A percentile compares a stretch with the other conserved stretches of the same genome.
These are phyloP conservation scores for Punctularia strigosozonata DNA, from an alignment of 768 basidiomycete species.

Conservation along the genomic window DNA sequence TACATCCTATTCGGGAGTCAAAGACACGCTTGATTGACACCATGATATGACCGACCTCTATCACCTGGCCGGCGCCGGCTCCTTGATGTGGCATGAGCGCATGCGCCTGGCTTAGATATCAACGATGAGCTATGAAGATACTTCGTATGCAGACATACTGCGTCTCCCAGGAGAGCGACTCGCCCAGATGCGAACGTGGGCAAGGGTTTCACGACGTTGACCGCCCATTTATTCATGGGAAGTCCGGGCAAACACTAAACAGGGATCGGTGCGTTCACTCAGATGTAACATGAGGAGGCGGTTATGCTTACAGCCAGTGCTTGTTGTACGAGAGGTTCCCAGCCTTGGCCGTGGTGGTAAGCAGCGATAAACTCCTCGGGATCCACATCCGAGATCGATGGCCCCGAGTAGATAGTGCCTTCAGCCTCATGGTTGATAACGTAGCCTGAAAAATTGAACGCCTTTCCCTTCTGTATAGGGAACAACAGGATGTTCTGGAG, in stretches of 20 bases:
- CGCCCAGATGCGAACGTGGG: conserved; percentile 37
- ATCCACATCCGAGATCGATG: conserved; percentile 47
- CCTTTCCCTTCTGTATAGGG: conserved; percentile 43
- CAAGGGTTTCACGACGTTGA: conserved; percentile 45
- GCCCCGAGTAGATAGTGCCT: conserved; percentile 32
- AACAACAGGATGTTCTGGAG: conserved; percentile 49
- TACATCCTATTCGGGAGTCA: no score
- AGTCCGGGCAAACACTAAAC: no score
- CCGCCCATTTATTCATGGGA: conserved; percentile 59
- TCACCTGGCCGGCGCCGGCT: conserved; percentile 29
- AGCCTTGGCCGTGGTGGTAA: conserved; percentile 36
- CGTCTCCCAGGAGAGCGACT: conserved; percentile 35
- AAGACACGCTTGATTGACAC: no score
- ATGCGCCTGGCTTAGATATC: conserved; percentile 20
- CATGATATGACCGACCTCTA: no score
- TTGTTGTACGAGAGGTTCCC: conserved; percentile 50
- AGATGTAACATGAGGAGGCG: no score
- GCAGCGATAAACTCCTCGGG: conserved; percentile 28
- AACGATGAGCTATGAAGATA: neutral
- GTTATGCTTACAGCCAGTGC: conserved; percentile 43
- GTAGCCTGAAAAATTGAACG: conserved; percentile 56
- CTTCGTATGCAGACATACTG: conserved; percentile 14
- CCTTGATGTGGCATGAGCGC: conserved; percentile 32
- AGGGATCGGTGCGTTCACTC: no score
- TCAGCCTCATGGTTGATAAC: conserved; percentile 38